These are phyloP conservation scores for Rhizopus arrhizus DNA, from an alignment of 371 early-diverging fungal genomes.

Conservation along the genomic window DNA sequence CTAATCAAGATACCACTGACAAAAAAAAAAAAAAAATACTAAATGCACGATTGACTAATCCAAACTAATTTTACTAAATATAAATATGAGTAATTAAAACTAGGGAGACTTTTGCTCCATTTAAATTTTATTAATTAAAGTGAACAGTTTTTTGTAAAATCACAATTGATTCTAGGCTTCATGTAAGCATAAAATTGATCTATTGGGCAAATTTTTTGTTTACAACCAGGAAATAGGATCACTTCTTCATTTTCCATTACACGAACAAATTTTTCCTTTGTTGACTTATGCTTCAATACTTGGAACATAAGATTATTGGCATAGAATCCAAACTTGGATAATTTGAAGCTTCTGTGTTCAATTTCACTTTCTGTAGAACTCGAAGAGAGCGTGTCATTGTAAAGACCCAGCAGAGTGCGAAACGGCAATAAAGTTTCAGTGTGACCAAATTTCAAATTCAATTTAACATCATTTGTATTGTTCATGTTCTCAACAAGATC, in stretches of 20 bases:
- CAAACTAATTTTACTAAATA: too few species aligned
- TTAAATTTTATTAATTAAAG: not conserved
- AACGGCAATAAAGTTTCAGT: conserved; percentile 44
- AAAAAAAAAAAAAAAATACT: too few species aligned
- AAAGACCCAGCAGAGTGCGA: conserved; percentile 33
- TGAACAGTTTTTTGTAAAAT: not conserved
- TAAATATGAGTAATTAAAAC: too few species aligned
- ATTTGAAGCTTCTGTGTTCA: conserved; percentile 8
- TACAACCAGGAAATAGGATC: conserved; percentile 2
- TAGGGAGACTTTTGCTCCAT: too few species aligned
- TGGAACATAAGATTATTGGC: conserved; percentile 19
- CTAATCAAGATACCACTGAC: too few species aligned
- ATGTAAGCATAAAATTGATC: not conserved
- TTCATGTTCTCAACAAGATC: conserved; percentile 29
- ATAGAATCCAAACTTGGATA: conserved; percentile 18
- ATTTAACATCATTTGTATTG: conserved; percentile 7
- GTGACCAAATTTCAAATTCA: conserved; percentile 45
- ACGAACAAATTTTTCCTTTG: conserved; percentile 2
- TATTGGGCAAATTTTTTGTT: not conserved
- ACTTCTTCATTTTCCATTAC: conserved; percentile 18
- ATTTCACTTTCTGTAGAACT: conserved; percentile 10
- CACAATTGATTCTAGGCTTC: not conserved
- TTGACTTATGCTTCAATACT: conserved; percentile 1
- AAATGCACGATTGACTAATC: too few species aligned
- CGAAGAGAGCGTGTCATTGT: conserved; percentile 20